Percentiles rank a stretch among this genome's conserved stretches.
Conservation (phyloP, 352 stramenopile genomes). For the Pythium aristosporum region DNA sequence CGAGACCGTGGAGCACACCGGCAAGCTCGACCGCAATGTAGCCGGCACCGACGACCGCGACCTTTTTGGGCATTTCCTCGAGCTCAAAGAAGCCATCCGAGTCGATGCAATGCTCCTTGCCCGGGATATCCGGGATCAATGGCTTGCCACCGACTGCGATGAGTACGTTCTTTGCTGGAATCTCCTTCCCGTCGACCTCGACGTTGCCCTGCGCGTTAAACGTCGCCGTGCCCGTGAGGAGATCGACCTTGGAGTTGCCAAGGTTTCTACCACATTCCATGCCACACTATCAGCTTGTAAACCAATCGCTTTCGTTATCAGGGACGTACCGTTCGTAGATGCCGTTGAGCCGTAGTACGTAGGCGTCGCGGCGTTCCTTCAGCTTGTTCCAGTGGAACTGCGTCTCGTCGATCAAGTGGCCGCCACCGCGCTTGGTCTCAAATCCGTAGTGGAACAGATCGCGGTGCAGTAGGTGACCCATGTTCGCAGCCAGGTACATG, state of each 20-base stretch:
- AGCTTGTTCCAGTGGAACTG: conserved; percentile 91
- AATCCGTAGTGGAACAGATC: conserved; percentile 64
- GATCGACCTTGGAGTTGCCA: conserved; percentile 86
- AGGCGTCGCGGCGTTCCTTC: conserved; percentile 92
- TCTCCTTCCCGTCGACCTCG: conserved; percentile 67
- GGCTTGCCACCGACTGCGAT: conserved; percentile 94
- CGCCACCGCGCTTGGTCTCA: conserved; percentile 34
- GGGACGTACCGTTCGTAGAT: conserved; percentile 89
- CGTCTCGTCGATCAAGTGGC: conserved; percentile 37
- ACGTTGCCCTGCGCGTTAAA: conserved; percentile 80
- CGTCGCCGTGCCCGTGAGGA: conserved; percentile 87
- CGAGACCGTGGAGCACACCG: conserved; percentile 92
- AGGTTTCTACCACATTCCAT: conserved; percentile 79
- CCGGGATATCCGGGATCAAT: conserved; percentile 73
- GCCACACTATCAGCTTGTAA: neutral
- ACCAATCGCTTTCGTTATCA: neutral
- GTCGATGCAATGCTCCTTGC: conserved; percentile 93
- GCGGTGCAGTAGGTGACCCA: conserved; percentile 54
- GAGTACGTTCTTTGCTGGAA: conserved; percentile 92
- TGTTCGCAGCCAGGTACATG: conserved; percentile 88
- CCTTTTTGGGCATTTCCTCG: conserved; percentile 88
- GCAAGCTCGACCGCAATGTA: conserved; percentile 99
- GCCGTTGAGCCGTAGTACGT: conserved; percentile 94
- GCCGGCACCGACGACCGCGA: conserved; percentile 95
- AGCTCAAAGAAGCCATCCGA: conserved; percentile 98